These are phyloP conservation scores for Neopestalotiopsis sp. DNA, from an alignment of 2,329 filamentous ascomycete species.

Conservation along the genomic window DNA sequence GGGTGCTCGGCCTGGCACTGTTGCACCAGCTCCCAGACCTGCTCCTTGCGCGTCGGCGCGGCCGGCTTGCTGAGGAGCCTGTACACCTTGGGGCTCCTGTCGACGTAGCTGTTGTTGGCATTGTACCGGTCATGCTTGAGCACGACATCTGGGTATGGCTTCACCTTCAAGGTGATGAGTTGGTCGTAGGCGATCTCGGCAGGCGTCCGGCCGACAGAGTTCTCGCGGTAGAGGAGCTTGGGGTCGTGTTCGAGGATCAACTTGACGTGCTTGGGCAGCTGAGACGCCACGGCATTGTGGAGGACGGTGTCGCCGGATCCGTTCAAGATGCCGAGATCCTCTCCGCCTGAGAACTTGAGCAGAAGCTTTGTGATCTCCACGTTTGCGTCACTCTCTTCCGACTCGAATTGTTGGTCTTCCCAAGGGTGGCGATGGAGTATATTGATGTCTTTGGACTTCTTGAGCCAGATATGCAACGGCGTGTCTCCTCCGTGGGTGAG, in stretches of 20 bases:
- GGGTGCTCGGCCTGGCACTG: slow-evolving; percentile 30
- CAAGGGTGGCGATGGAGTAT: slow-evolving; percentile 22
- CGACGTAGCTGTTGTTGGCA: slow-evolving; percentile 16
- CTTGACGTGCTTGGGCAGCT: slow-evolving; percentile 42
- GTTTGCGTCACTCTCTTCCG: slow-evolving; percentile 36
- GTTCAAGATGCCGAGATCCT: slow-evolving; percentile 64
- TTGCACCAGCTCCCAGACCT: slow-evolving; percentile 32
- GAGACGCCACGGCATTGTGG: slow-evolving; percentile 58
- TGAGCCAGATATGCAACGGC: slow-evolving; percentile 68
- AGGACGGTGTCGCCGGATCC: slow-evolving; percentile 69
- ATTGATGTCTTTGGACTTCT: slow-evolving; percentile 23
- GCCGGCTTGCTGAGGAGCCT: neutral
- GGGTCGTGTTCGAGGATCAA: slow-evolving; percentile 61
- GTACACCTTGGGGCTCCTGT: slow-evolving; percentile 22
- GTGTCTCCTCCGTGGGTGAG: slow-evolving; percentile 60
- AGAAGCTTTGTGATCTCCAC: slow-evolving; percentile 54
- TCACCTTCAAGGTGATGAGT: slow-evolving; percentile 48
- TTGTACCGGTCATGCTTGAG: neutral
- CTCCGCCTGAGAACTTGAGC: slow-evolving; percentile 60
- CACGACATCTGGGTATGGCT: slow-evolving; percentile 25
- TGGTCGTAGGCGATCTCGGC: slow-evolving; percentile 68
- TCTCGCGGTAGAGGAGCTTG: slow-evolving; percentile 71
- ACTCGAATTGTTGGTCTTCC: slow-evolving; percentile 21
- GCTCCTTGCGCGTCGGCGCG: slow-evolving; percentile 24
- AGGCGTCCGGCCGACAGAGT: slow-evolving; percentile 77